Evolutionary conservation across 441 rosid genomes (phyloP), one percentile per base, ranked within the genome.

Genomic region (Hura crepitans): DNA sequence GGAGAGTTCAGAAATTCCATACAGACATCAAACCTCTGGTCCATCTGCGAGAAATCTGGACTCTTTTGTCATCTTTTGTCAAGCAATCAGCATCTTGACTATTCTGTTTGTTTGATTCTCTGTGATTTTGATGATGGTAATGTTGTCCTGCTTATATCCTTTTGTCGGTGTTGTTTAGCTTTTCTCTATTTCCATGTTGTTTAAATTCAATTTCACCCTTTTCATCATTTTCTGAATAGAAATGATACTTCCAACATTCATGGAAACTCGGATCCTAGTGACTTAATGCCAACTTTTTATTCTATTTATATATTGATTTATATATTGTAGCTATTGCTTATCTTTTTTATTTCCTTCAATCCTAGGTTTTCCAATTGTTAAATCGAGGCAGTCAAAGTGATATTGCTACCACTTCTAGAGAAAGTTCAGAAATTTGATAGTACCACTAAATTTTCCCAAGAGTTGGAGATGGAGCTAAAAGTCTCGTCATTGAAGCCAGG

Each of bases 391-490:
- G 65, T 72, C 47, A 49, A 59, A 72, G 69, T 35, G n/a, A 50
- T 47, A 75, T 47, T 66, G 23, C 60, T 63, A 39, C 72, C 54
- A 39, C 59, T 42, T 72, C 74, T 69, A 35, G 66, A 58, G 65
- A 33, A 69, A 70, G 58, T 68, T 73, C 77, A 72, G 76, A 63
- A 62, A 72, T 78, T 83, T 80, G 54, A 77, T 74, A 22, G 65
- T 35, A 43, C 49, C 27, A 31, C 71, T 64, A 56, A 51, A 58
- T 64, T 47, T 66, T 49, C 49, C 61, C 12, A 55, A 77, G 70
- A 70, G 80, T 50, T 68, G 55, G 76, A 14, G 65, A 95, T 88
- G 98, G 91, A 89, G 83, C 81, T 87, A 81, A 88, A 89, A 82
- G 90, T 81, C 81, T 79, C 92, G 61, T 84, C 97, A 37, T 80